Evolutionary conservation across 176 grass and related monocot genomes (phyloP).

Genomic region (Zea luxurians): DNA sequence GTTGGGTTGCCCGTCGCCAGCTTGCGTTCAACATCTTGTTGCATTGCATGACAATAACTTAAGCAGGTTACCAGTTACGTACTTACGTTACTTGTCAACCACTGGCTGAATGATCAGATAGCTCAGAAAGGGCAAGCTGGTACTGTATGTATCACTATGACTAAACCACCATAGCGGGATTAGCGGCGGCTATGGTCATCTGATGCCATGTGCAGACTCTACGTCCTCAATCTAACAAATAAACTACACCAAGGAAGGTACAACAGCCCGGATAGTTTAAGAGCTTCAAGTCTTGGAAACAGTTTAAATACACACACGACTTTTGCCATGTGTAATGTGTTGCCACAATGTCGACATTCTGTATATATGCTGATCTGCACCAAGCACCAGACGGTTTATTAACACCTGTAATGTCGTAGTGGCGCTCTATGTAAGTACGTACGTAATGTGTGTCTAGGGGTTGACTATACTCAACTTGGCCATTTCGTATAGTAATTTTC

Average conservation of each 20-base stretch:
- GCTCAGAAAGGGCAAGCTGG: not conserved
- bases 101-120: not conserved
- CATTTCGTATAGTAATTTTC: too few species aligned
- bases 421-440: too few species aligned
- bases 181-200: not conserved
- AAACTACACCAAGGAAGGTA: not conserved
- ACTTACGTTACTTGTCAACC: not conserved
- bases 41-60: not conserved
- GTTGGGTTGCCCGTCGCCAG: not conserved
- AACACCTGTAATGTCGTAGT: too few species aligned
- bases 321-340: slow-evolving; percentile 1
- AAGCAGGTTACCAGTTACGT: not conserved
- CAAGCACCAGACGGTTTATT: too few species aligned
- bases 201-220: not conserved
- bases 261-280: not conserved
- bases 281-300: not conserved
- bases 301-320: not conserved
- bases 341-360: slow-evolving; percentile 38
- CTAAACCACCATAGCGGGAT: not conserved
- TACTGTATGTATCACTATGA: not conserved
- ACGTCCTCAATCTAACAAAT: not conserved
- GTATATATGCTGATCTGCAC: too few species aligned
- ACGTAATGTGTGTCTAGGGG: too few species aligned
- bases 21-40: not conserved
- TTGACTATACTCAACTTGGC: too few species aligned